phyloP scores from a whole-genome alignment of 164 flowering plant genomes.

The Macadamia integrifolia region DNA sequence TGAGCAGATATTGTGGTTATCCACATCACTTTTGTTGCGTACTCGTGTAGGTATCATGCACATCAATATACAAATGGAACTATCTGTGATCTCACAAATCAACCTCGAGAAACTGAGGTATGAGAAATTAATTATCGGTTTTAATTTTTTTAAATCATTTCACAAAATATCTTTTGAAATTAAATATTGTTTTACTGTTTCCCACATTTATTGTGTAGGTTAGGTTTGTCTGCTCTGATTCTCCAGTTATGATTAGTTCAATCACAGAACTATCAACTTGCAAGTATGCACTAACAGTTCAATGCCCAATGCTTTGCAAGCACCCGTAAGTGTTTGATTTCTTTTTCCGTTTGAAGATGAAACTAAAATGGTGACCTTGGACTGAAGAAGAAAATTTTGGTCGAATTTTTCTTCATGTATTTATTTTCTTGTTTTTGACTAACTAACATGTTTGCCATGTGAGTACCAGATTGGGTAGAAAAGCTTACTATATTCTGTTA shows the following conservation, averaged over 20 bases:
- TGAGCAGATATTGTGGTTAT: neutral
- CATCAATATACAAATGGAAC: constrained; percentile 90
- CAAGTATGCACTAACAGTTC: constrained; percentile 90
- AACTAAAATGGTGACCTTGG: too few relatives aligned
- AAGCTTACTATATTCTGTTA: too few relatives aligned
- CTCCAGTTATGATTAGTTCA: constrained; percentile 76
- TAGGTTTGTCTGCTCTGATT: constrained; percentile 90
- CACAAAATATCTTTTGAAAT: neutral
- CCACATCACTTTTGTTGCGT: neutral
- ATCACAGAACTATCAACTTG: constrained; percentile 91
- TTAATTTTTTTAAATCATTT: neutral
- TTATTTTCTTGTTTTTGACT: too few relatives aligned
- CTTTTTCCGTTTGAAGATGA: too few relatives aligned
- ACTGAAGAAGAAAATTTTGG: too few relatives aligned
- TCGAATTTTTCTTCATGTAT: too few relatives aligned
- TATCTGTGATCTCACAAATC: constrained; percentile 76
- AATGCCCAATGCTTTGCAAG: constrained; percentile 86
- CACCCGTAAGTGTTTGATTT: constrained; percentile 59
- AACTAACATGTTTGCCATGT: too few relatives aligned
- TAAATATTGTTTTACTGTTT: neutral
- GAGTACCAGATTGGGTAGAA: too few relatives aligned
- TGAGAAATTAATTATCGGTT: neutral
- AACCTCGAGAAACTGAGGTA: constrained; percentile 94
- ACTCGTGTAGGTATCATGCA: constrained; percentile 69
- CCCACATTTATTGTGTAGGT: constrained; percentile 39